These are phyloP conservation scores for Silene vulgaris DNA, from an alignment of 179 eudicot genomes.

Conservation along the genomic window DNA sequence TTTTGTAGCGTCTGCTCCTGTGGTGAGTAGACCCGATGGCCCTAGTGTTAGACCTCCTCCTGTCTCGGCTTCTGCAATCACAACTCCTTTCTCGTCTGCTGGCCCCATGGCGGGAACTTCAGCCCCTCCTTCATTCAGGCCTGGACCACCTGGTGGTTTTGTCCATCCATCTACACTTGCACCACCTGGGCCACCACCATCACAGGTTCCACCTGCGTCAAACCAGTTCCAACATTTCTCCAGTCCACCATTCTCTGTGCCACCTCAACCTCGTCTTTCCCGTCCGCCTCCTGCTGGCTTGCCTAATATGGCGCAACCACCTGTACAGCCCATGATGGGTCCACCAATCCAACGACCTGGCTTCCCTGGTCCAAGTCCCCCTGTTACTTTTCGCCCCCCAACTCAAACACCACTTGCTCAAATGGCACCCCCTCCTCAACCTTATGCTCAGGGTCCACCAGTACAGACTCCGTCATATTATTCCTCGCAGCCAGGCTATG, in stretches of 20 bases:
- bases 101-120: conserved; percentile 28
- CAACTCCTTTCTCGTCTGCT: conserved; percentile 32
- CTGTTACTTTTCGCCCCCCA: conserved; percentile 40
- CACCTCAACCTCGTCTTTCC: conserved; percentile 42
- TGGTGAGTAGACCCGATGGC: conserved; percentile 45
- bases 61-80: conserved; percentile 20
- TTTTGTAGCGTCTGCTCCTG: conserved; percentile 45
- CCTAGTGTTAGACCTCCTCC: conserved; percentile 47
- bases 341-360: conserved; percentile 46
- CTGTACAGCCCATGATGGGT: conserved; percentile 39
- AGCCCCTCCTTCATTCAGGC: conserved; percentile 22
- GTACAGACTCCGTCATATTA: conserved; percentile 30
- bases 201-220: conserved; percentile 43
- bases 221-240: conserved; percentile 56
- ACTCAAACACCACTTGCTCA: conserved; percentile 46
- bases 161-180: conserved; percentile 32
- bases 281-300: conserved; percentile 35
- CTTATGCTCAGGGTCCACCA: conserved; percentile 38
- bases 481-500: conserved; percentile 39
- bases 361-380: conserved; percentile 37
- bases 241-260: conserved; percentile 46
- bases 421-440: conserved; percentile 52
- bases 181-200: conserved; percentile 42
- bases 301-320: conserved; percentile 31
- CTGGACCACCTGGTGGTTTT: conserved; percentile 23